phyloP scores from a whole-genome alignment of 106 monocot genomes.

The Gastrodia elata region DNA sequence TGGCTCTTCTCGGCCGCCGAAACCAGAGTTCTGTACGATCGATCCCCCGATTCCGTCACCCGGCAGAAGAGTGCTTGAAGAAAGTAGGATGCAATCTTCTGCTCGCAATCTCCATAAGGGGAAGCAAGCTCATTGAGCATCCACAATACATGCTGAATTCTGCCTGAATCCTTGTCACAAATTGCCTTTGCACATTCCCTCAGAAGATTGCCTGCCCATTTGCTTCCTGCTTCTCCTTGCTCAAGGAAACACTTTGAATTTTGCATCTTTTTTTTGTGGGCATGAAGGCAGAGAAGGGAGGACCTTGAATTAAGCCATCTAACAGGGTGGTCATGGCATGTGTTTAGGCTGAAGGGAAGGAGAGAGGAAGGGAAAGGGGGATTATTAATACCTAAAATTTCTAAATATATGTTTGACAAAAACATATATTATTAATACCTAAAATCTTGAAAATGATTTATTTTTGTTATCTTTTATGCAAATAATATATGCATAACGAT shows the following conservation, averaged over 20 bases:
- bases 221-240: neutral
- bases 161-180: slow-evolving; percentile 30
- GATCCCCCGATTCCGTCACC: slow-evolving; percentile 25
- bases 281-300: neutral
- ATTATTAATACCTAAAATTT: no score
- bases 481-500: neutral
- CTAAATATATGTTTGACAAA: no score
- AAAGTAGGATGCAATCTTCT: slow-evolving; percentile 33
- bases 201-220: slow-evolving; percentile 32
- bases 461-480: neutral
- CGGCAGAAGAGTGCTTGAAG: slow-evolving; percentile 41
- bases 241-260: slow-evolving; percentile 2
- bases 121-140: slow-evolving; percentile 43
- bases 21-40: slow-evolving; percentile 19
- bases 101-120: slow-evolving; percentile 38
- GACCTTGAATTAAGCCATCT: neutral
- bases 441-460: neutral
- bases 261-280: slow-evolving; percentile 5
- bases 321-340: neutral
- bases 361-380: neutral
- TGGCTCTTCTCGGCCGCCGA: slow-evolving; percentile 27
- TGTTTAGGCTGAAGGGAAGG: neutral
- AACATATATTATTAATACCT: neutral
- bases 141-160: slow-evolving; percentile 32
- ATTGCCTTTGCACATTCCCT: slow-evolving; percentile 37